Percentiles rank a stretch among this genome's conserved stretches.
Conservation (phyloP, 2,329 filamentous ascomycete genomes). For the Phaeosphaeriaceae sp. region DNA sequence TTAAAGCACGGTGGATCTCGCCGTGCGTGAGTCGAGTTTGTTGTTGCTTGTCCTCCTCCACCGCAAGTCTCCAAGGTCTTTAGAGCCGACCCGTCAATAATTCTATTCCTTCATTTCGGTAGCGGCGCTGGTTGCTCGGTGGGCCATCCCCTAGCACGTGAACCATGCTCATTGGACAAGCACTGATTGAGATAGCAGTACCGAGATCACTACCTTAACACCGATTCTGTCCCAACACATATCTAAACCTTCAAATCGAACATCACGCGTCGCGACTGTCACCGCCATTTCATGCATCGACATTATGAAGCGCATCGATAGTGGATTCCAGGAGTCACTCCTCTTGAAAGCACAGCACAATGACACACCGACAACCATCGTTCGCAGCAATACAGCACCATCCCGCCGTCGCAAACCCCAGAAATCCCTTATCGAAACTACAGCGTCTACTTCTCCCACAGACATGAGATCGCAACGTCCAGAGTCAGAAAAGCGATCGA, state of each 20-base stretch:
- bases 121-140: slow-evolving; percentile 35
- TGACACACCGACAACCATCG: slow-evolving; percentile 17
- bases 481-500: slow-evolving; percentile 35
- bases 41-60: slow-evolving; percentile 22
- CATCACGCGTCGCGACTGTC: slow-evolving; percentile 21
- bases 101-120: slow-evolving; percentile 19
- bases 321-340: slow-evolving; percentile 39
- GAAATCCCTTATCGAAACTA: slow-evolving; percentile 11
- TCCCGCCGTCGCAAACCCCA: slow-evolving; percentile 24
- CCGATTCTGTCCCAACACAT: slow-evolving; percentile 25
- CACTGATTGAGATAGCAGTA: slow-evolving; percentile 32
- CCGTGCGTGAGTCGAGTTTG: slow-evolving; percentile 30
- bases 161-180: slow-evolving; percentile 26
- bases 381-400: slow-evolving; percentile 34
- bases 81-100: slow-evolving; percentile 8
- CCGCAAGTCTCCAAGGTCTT: slow-evolving; percentile 3
- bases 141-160: slow-evolving; percentile 29
- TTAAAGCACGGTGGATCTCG: slow-evolving; percentile 30
- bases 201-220: slow-evolving; percentile 30
- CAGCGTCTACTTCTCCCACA: slow-evolving; percentile 7
- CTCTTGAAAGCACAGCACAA: slow-evolving; percentile 22
- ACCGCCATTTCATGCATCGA: slow-evolving; percentile 29
- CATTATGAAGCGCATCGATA: slow-evolving; percentile 44
- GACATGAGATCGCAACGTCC: slow-evolving; percentile 24
- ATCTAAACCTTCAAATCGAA: slow-evolving; percentile 12